A percentile compares a stretch with the other conserved stretches of the same genome.
Evolutionary conservation across 2,329 filamentous ascomycete species (phyloP).

Genomic region (Coniella lustricola): DNA sequence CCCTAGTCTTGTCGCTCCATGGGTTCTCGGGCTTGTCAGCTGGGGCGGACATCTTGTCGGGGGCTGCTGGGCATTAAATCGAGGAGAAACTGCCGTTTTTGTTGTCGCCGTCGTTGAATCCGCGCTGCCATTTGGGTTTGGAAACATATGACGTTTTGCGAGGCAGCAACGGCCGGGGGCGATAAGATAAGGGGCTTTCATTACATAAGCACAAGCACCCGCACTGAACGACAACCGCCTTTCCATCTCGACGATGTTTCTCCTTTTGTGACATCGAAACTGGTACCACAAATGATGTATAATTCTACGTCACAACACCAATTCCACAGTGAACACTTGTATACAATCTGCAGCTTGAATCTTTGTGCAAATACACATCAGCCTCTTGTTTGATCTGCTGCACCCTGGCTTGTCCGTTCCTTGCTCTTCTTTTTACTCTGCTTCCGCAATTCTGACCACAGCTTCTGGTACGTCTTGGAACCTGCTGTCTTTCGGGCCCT

Average conservation of each 20-base stretch:
- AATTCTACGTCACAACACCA: too few relatives aligned
- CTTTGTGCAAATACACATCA: too few relatives aligned
- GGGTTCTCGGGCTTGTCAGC: conserved; percentile 28
- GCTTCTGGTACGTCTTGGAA: neutral
- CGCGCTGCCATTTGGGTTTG: neutral
- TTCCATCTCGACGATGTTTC: neutral
- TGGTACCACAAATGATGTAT: too few relatives aligned
- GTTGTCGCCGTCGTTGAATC: neutral
- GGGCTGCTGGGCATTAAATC: conserved; percentile 7
- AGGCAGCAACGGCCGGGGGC: neutral
- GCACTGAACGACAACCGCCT: neutral
- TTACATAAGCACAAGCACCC: conserved; percentile 11
- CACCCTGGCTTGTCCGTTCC: too few relatives aligned
- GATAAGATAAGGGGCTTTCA: conserved; percentile 3
- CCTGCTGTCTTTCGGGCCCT: neutral
- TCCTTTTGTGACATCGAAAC: too few relatives aligned
- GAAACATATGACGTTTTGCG: conserved; percentile 7
- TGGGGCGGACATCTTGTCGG: conserved; percentile 11
- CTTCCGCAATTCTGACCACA: neutral
- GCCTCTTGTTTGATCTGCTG: too few relatives aligned
- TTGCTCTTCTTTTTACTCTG: too few relatives aligned
- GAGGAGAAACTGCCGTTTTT: too few relatives aligned
- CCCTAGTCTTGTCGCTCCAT: conserved; percentile 53
- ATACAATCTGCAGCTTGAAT: too few relatives aligned
- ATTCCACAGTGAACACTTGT: too few relatives aligned